A percentile compares a stretch with the other conserved stretches of the same genome.
These are phyloP conservation scores for Tolypocladium sp. DNA, from an alignment of 2,329 filamentous ascomycete species.

Conservation along the genomic window DNA sequence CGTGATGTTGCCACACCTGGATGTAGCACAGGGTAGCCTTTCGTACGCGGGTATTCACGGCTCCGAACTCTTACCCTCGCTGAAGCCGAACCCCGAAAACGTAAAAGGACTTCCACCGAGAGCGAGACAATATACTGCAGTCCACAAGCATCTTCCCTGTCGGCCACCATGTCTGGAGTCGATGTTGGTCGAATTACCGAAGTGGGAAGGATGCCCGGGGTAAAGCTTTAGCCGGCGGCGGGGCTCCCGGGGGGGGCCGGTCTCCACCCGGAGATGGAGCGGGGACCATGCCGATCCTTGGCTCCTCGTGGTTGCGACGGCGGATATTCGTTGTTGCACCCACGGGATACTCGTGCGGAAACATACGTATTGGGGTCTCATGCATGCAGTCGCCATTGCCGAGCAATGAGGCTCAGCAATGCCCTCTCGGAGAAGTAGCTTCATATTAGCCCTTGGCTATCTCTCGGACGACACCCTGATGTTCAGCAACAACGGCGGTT, in stretches of 20 bases:
- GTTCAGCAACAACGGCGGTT: not conserved
- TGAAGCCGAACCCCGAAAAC: not conserved
- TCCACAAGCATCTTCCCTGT: not conserved
- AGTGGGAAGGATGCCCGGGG: not conserved
- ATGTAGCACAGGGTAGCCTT: not conserved
- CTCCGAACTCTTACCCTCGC: not conserved
- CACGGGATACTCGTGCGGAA: not conserved
- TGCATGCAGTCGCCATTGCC: not conserved
- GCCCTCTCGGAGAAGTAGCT: not conserved
- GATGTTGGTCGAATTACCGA: not conserved
- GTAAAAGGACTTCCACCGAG: not conserved
- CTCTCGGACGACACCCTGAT: not conserved
- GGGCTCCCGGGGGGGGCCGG: not conserved
- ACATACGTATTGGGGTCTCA: not conserved
- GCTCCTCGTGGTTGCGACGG: not conserved
- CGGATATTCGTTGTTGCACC: not conserved
- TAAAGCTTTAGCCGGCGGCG: not conserved
- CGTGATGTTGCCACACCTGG: too few species aligned
- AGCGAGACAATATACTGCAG: not conserved
- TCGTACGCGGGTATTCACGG: too few species aligned
- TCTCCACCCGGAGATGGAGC: not conserved
- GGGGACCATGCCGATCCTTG: not conserved
- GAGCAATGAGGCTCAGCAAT: not conserved
- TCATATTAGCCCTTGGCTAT: not conserved
- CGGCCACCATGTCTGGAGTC: not conserved